Percentiles rank a stretch among this genome's conserved stretches.
phyloP scores from a whole-genome alignment of 1,284 basidiomycete genomes.

The Porodaedalea pini region DNA sequence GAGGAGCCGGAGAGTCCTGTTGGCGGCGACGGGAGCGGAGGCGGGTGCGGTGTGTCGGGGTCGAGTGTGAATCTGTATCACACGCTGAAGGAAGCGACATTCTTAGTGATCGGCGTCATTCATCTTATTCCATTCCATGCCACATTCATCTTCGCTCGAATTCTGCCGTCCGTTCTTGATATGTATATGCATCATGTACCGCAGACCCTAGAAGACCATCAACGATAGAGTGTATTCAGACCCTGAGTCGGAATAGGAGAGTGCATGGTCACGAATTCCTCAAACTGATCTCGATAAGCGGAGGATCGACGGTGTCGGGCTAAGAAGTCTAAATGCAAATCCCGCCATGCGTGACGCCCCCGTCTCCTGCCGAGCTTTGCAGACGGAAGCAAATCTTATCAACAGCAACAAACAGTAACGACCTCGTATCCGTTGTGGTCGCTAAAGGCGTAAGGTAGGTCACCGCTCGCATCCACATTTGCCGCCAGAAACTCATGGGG shows the following conservation, averaged over 20 bases:
- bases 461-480: too few species aligned
- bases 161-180: not conserved
- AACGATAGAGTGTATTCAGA: not conserved
- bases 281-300: slow-evolving; percentile 10
- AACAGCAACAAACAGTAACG: too few species aligned
- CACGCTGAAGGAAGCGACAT: slow-evolving; percentile 17
- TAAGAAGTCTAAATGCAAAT: slow-evolving; percentile 19
- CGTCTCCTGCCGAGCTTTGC: not conserved
- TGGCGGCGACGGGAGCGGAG: not conserved
- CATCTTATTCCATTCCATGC: not conserved
- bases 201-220: not conserved
- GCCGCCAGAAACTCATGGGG: too few species aligned
- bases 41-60: not conserved
- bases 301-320: slow-evolving; percentile 13
- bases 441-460: too few species aligned
- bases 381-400: slow-evolving; percentile 12
- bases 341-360: not conserved
- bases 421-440: too few species aligned
- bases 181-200: not conserved
- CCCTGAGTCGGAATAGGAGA: not conserved
- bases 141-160: not conserved
- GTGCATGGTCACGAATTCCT: not conserved
- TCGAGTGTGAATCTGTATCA: slow-evolving; percentile 18
- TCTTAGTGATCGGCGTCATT: slow-evolving; percentile 1
- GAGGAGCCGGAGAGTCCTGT: slow-evolving; percentile 2